phyloP scores from a whole-genome alignment of 306 rosid species.

The Cucurbita ficifolia region DNA sequence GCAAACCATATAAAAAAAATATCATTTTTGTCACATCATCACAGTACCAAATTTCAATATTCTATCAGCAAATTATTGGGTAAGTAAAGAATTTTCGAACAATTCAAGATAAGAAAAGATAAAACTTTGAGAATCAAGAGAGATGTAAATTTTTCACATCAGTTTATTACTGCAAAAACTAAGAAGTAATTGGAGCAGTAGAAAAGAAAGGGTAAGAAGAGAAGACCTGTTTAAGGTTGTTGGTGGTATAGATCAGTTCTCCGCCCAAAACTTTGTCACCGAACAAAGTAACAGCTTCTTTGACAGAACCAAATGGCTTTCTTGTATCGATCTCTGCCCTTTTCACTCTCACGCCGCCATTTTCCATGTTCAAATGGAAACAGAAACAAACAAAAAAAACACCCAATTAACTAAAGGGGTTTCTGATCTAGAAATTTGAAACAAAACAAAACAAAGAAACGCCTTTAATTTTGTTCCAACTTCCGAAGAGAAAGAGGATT shows the following conservation, averaged over 20 bases:
- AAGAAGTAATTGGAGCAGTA: not conserved
- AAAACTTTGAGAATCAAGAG: not conserved
- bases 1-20: not conserved
- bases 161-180: not conserved
- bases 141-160: not conserved
- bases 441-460: not conserved
- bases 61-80: not conserved
- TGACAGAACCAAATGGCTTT: conserved; percentile 69
- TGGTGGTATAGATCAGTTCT: conserved; percentile 37
- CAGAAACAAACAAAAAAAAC: not conserved
- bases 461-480: not conserved
- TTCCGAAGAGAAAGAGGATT: not conserved
- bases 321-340: conserved; percentile 7
- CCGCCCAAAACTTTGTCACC: conserved; percentile 78
- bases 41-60: not conserved
- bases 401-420: not conserved
- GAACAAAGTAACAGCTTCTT: conserved; percentile 78
- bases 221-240: conserved; percentile 60
- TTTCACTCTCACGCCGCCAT: conserved; percentile 9
- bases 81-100: not conserved
- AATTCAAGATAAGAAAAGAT: not conserved
- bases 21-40: not conserved
- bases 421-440: not conserved
- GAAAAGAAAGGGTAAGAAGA: not conserved
- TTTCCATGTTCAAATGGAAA: not conserved